Evolutionary conservation across 2,329 filamentous ascomycete species (phyloP).

Genomic region (Penicillium sp.): DNA sequence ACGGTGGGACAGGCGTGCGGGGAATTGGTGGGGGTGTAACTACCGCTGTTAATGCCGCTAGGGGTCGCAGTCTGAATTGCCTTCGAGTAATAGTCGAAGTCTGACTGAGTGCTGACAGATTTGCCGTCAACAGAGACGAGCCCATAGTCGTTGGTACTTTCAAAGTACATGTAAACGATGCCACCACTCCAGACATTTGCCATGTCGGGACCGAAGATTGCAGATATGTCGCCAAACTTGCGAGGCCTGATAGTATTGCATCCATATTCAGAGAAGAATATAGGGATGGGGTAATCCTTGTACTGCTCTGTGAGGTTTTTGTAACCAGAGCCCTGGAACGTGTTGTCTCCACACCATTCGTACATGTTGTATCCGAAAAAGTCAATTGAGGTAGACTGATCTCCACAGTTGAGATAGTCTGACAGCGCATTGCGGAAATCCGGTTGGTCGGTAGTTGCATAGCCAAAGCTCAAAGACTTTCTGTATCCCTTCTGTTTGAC

Average conservation of each 20-base stretch:
- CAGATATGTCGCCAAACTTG: conserved; percentile 71
- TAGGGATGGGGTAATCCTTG: conserved; percentile 73
- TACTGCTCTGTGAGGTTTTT: conserved; percentile 74
- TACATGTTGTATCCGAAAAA: conserved; percentile 99
- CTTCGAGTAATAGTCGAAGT: conserved; percentile 2
- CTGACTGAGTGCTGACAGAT: conserved; percentile 48
- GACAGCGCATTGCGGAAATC: conserved; percentile 72
- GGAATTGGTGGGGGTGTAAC: not conserved
- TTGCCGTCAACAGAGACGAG: conserved; percentile 54
- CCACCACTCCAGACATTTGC: conserved; percentile 78
- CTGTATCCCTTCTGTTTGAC: conserved; percentile 70
- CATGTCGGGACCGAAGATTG: conserved; percentile 73
- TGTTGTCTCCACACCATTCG: conserved; percentile 87
- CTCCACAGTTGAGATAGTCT: conserved; percentile 85
- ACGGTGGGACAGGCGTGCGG: not conserved
- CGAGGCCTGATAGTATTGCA: conserved; percentile 70
- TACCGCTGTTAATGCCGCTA: not conserved
- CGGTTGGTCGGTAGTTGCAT: conserved; percentile 37
- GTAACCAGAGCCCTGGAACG: conserved; percentile 67
- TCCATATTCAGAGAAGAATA: conserved; percentile 96
- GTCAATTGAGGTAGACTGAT: conserved; percentile 61
- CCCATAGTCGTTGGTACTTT: conserved; percentile 77
- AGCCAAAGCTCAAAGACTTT: conserved; percentile 68
- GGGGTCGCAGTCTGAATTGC: conserved; percentile 2
- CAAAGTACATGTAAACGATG: conserved; percentile 96